These are phyloP conservation scores for Warburgia ugandensis DNA, from an alignment of 164 flowering plant genomes.

Conservation along the genomic window DNA sequence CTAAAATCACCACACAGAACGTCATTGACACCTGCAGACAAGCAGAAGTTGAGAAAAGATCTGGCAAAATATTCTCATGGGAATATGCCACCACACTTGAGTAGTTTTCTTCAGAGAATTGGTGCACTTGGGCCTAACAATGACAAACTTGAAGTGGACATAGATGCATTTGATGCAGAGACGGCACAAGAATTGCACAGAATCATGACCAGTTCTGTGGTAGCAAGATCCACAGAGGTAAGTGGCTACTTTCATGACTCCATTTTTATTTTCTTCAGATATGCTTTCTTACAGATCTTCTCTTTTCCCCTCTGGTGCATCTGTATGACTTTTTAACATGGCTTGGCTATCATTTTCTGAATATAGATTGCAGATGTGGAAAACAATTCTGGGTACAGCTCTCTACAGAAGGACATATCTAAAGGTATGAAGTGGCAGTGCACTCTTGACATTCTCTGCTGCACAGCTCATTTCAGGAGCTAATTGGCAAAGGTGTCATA, in stretches of 20 bases:
- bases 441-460: conserved; percentile 14
- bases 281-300: conserved; percentile 1
- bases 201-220: conserved; percentile 8
- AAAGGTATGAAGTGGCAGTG: conserved; percentile 39
- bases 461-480: conserved; percentile 24
- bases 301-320: neutral
- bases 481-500: conserved; percentile 27
- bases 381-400: conserved; percentile 5
- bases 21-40: conserved; percentile 31
- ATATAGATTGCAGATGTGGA: conserved; percentile 18
- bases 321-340: neutral
- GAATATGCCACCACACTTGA: conserved; percentile 18
- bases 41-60: conserved; percentile 27
- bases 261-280: neutral
- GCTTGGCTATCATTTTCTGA: conserved; percentile 6
- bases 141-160: conserved; percentile 15
- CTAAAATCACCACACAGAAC: conserved; percentile 8
- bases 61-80: conserved; percentile 15
- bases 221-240: conserved; percentile 24
- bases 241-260: conserved; percentile 4
- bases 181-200: conserved; percentile 21
- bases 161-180: conserved; percentile 25
- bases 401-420: conserved; percentile 4
- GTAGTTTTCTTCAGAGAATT: conserved; percentile 15
- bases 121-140: conserved; percentile 16